Evolutionary conservation across 2,329 filamentous ascomycete genomes (phyloP), one percentile per base, ranked within the genome.

Genomic region (Neurospora crassa): DNA sequence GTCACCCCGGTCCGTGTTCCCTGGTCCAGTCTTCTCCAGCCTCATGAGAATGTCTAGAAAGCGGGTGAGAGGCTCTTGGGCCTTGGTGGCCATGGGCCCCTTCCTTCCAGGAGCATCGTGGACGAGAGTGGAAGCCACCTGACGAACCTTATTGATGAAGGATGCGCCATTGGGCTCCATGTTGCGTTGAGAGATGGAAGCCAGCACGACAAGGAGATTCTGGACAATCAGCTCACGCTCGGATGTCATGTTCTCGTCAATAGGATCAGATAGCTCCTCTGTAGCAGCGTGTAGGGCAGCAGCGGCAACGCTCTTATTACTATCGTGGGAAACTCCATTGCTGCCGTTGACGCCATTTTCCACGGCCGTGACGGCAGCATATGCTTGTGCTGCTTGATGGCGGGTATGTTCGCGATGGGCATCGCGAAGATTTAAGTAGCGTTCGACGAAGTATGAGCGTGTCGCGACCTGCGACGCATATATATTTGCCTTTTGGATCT

Each of bases 401-500:
- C 75, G 75, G n/a, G 71, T 71, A 67, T 75, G 73, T 6, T 82
- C 79, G 59, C 87, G 81, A 76, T 90, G 88, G 1, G 89, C 87
- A 70, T 94, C 91, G 45, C 90, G 88, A 1, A 96, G 84, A 75
- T 89, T 90, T 79, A 93, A 93, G 81, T 95, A 97, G 74, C 94
- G 91, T 79, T 97, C 93, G 0, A 96, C 92, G 71, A 95, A 89
- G 78, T 93, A 94, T 0, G 92, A 95, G 34, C 94, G 87, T 0
- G 93, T 96, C 2, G 90, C 90, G 11, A 97, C 84, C 76, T 94
- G 91, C 6, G 91, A 95, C 2, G 90, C 89, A 78, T 95, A 93
- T 47, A 97, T 92, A 79, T 97, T 97, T 7, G 93, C 92, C 79
- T 96, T 97, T 79, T 97, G 93, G 40, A 97, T 96, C 80, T 97